Evolutionary conservation across 805 yeast genomes (phyloP).

Genomic region (Metahyphopichia silvanorum): DNA sequence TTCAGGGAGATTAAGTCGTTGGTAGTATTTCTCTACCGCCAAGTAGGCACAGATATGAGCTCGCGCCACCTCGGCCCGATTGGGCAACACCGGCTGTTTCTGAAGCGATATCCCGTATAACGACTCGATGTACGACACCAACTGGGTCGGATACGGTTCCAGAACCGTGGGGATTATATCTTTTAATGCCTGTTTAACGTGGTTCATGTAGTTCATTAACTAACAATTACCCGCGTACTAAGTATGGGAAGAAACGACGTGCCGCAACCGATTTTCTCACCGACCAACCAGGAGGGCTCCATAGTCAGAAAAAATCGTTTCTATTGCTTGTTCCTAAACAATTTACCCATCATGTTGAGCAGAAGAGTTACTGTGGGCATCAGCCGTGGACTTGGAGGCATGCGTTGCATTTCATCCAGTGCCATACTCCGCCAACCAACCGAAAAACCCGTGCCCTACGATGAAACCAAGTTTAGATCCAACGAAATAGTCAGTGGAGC

Average conservation of each 20-base stretch:
- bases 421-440: slow-evolving; percentile 14
- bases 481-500: slow-evolving; percentile 76
- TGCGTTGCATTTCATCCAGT: slow-evolving; percentile 23
- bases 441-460: slow-evolving; percentile 18
- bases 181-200: slow-evolving; percentile 31
- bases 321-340: too few relatives aligned
- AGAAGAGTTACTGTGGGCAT: slow-evolving; percentile 1
- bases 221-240: too few relatives aligned
- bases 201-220: too few relatives aligned
- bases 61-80: slow-evolving; percentile 60
- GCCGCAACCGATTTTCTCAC: neutral
- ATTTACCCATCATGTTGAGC: neutral
- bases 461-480: slow-evolving; percentile 18
- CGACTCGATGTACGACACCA: slow-evolving; percentile 40
- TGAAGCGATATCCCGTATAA: slow-evolving; percentile 53
- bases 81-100: slow-evolving; percentile 45
- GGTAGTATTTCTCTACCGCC: slow-evolving; percentile 50
- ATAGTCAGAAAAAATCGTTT: neutral
- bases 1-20: slow-evolving; percentile 42
- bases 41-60: slow-evolving; percentile 65
- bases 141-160: slow-evolving; percentile 40
- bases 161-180: slow-evolving; percentile 48
- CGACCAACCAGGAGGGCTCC: slow-evolving; percentile 1
- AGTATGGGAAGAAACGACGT: too few relatives aligned
- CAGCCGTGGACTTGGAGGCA: neutral